Evolutionary conservation across 108 stramenopile genomes (phyloP), one percentile per base, ranked within the genome.

Genomic region (Skeletonema costatum): DNA sequence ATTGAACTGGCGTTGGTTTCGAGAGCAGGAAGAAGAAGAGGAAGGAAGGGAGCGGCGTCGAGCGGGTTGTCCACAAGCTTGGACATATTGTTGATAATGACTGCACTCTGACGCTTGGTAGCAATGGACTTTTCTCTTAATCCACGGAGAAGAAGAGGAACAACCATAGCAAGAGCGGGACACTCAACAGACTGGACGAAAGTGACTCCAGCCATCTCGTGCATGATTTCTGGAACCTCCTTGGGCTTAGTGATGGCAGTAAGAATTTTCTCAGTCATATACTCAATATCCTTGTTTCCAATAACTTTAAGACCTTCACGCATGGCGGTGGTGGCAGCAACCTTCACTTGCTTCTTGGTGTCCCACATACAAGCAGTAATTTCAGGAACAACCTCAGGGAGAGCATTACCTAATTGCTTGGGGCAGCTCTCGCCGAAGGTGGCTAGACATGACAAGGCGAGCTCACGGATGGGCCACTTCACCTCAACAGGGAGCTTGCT

Each of bases 141-240:
- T 62, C 98, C 99, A 60, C 99, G 98, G 33, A 93, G 86, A 41
- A 99, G 88, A 32, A 99, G 86, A n/a, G 99, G 99, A 35, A 99
- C 97, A 78, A 99, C 90, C 86, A 99, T 94, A 67, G 99, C 99
- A 74, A 99, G 94, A 9, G 98, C 98, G 5, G 99, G 92, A 16
- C 94, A 96, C 65, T 99, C 99, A 61, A 99, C 98, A 41, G 92
- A 87, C 85, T 99, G 99, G 71, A 99, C 97, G 81, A 99, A 99
- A 60, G 95, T 95, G 29, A 97, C 96, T 70, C 96, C 97, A 39
- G 97, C 97, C 91, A 98, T 93, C 64, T 88, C 71, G 93, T 98
- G 97, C 92, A 98, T 96, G 87, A 96, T 96, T 87, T 96, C 97
- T 50, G 94, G 93, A 11, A 98, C 97, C 74, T 97, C 93, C 89